Conservation (phyloP, 495 filamentous ascomycete species). For the Hypoxylon lenormandii region DNA sequence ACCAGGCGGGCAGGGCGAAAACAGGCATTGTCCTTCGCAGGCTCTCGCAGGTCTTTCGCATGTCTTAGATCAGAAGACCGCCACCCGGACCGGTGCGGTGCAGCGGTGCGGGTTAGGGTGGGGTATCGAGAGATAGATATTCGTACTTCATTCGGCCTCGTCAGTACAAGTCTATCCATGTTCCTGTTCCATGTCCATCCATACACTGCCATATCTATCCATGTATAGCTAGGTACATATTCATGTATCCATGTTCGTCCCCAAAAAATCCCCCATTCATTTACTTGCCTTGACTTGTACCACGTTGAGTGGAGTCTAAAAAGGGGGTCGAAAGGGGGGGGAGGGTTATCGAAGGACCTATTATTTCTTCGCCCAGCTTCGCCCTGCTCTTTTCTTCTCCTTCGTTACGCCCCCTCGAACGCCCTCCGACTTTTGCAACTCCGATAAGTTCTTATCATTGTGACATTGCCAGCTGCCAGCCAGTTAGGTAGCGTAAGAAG, state of each 20-base stretch:
- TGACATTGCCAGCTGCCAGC: slow-evolving; percentile 18
- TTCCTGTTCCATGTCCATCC: not conserved
- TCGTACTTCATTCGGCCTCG: slow-evolving; percentile 33
- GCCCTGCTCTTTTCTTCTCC: not conserved
- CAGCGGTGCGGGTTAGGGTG: slow-evolving; percentile 43
- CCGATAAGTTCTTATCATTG: slow-evolving; percentile 41
- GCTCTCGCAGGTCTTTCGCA: too few species aligned
- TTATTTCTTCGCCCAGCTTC: too few species aligned
- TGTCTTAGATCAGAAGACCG: slow-evolving; percentile 46
- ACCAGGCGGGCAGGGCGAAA: slow-evolving; percentile 13
- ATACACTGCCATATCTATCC: too few species aligned
- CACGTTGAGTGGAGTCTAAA: not conserved
- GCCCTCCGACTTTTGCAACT: slow-evolving; percentile 4
- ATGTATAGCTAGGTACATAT: too few species aligned
- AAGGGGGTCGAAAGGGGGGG: slow-evolving; percentile 26
- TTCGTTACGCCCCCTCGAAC: slow-evolving; percentile 3
- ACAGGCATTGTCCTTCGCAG: not conserved
- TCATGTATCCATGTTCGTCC: slow-evolving; percentile 12
- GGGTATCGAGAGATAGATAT: slow-evolving; percentile 24
- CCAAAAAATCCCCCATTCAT: slow-evolving; percentile 10
- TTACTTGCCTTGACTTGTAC: not conserved
- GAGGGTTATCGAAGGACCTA: too few species aligned
- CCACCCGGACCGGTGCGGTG: slow-evolving; percentile 41
- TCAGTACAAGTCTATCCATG: slow-evolving; percentile 1
- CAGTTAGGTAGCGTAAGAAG: slow-evolving; percentile 25